Percentiles rank a stretch among this genome's conserved stretches.
Conservation (phyloP, 306 rosid species). For the Lathyrus aphaca region DNA sequence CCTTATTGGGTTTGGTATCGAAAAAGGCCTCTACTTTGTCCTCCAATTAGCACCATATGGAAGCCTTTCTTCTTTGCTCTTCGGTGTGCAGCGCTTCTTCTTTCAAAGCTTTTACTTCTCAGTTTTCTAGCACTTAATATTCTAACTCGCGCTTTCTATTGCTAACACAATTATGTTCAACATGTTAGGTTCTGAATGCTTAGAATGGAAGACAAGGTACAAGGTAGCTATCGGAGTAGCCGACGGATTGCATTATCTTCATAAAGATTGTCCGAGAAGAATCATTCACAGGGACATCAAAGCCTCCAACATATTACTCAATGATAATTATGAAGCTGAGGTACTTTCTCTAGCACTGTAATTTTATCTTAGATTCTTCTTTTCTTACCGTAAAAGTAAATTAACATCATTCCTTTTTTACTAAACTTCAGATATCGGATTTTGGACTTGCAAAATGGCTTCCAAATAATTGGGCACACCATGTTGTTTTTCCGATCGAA, state of each 20-base stretch:
- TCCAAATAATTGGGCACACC: constrained; percentile 90
- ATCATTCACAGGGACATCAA: constrained; percentile 94
- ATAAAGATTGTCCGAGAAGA: constrained; percentile 80
- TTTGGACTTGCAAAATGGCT: constrained; percentile 99
- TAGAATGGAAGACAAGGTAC: constrained; percentile 79
- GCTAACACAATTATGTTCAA: constrained; percentile 43
- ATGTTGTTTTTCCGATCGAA: constrained; percentile 91
- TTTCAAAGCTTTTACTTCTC: constrained; percentile 8
- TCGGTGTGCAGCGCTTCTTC: constrained; percentile 56
- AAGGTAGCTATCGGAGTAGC: constrained; percentile 87
- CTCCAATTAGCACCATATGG: constrained; percentile 75
- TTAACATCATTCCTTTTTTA: neutral
- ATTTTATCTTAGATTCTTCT: too few relatives aligned
- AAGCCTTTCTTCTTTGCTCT: constrained; percentile 83
- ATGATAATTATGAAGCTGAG: constrained; percentile 73
- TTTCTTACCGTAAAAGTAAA: too few relatives aligned
- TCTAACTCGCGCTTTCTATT: neutral
- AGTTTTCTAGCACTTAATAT: neutral
- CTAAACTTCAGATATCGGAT: constrained; percentile 77
- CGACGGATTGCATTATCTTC: constrained; percentile 80
- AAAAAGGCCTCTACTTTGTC: constrained; percentile 77
- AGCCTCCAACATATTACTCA: constrained; percentile 87
- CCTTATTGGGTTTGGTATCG: constrained; percentile 82
- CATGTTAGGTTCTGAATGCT: constrained; percentile 58
- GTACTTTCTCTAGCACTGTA: constrained; percentile 40